Base-by-base conservation (phyloP, 2,329 filamentous ascomycete species). In the Claviceps paspali region DNA sequence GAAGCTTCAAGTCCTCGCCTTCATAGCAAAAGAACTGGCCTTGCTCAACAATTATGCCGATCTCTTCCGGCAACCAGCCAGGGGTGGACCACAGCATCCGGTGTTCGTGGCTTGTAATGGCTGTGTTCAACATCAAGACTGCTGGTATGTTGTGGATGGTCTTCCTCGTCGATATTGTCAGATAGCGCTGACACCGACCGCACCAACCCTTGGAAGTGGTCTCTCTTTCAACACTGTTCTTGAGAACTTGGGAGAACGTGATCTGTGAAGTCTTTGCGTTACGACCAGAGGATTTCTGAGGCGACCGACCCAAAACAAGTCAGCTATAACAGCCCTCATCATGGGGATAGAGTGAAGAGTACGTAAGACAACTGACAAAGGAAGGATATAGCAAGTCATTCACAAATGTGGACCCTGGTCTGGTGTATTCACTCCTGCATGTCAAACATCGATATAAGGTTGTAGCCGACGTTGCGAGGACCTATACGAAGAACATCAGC, bases 21-120 rank as follows among this genome's bases (percentile, higher is more conserved):
- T 98, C 87, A 45, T 86, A 96, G 57, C 87, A 95, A 57, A 84
- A 87, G 52, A 96, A 83, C 51, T 93, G 83, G n/a, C 84, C 85
- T 49, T 83, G 76, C 41, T 92, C 83, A 40, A 94, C 75, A 40
- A 93, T 83, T 50, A 98, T 75, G 27, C 91, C 91, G 49, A 98
- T 87, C 54, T 96, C 86, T 51, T 91, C 82, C 0, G 91, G 91
- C 10, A 98, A 65, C 79, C 88, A 98, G 12, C 83, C 84, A 1
- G 84, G 84, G 10, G 78, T 84, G 1, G 83, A 76, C 92, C 92
- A 98, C 12, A 94, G 67, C 41, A 81, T 71, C 48, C 79, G 79
- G 26, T 85, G 75, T 44, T 88, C 82, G 2, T 76, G 70, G 32
- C 64, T 79, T 5, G 70, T 75, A 29, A 82, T 79, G 9, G 83